phyloP scores from a whole-genome alignment of 495 filamentous ascomycete species.

The Sabuloglossum arenarium region DNA sequence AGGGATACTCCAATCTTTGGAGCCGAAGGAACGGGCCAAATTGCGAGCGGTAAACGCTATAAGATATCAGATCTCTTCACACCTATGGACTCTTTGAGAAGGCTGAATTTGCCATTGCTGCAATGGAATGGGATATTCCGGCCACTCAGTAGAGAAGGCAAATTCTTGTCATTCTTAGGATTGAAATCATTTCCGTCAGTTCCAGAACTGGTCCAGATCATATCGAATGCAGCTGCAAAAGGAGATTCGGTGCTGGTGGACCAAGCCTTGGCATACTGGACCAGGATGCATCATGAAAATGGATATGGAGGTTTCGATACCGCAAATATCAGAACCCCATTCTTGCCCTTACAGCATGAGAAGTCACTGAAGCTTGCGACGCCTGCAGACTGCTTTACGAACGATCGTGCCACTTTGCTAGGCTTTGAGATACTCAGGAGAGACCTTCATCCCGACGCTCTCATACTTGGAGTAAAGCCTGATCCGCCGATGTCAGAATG shows the following conservation, averaged over 20 bases:
- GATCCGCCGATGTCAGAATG: slow-evolving; percentile 65
- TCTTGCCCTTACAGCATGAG: slow-evolving; percentile 50
- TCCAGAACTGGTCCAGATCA: slow-evolving; percentile 50
- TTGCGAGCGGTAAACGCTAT: slow-evolving; percentile 30
- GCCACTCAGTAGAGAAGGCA: slow-evolving; percentile 40
- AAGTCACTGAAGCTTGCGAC: slow-evolving; percentile 34
- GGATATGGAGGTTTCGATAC: slow-evolving; percentile 44
- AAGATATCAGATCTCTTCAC: slow-evolving; percentile 71
- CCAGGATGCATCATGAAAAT: slow-evolving; percentile 56
- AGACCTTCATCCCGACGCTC: slow-evolving; percentile 53
- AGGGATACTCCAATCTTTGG: slow-evolving; percentile 59
- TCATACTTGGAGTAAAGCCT: slow-evolving; percentile 59
- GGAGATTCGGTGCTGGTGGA: slow-evolving; percentile 33
- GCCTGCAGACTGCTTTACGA: slow-evolving; percentile 62
- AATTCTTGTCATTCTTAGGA: slow-evolving; percentile 50
- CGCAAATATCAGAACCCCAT: slow-evolving; percentile 32
- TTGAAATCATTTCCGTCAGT: slow-evolving; percentile 46
- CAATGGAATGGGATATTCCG: slow-evolving; percentile 62
- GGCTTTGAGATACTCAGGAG: slow-evolving; percentile 54
- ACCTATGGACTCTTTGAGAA: slow-evolving; percentile 47
- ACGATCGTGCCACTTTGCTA: slow-evolving; percentile 52
- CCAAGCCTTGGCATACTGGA: slow-evolving; percentile 61
- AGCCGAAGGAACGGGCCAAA: slow-evolving; percentile 38
- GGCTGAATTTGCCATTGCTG: slow-evolving; percentile 53
- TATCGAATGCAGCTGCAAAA: slow-evolving; percentile 35